Evolutionary conservation across 352 stramenopile species (phyloP).

Genomic region (Pythium guiyangense): DNA sequence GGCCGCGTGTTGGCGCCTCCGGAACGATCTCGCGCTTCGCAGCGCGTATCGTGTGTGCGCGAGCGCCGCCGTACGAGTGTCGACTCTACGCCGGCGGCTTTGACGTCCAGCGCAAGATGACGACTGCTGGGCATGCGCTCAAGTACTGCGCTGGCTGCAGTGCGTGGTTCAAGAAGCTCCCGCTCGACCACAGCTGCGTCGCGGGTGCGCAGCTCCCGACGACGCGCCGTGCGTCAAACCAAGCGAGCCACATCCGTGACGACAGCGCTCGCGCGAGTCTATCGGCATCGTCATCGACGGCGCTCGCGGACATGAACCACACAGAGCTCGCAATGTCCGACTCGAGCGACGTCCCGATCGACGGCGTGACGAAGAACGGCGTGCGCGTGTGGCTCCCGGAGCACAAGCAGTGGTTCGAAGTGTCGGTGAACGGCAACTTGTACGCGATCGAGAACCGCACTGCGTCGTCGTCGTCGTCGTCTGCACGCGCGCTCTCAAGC

Average conservation of each 20-base stretch:
- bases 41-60: slow-evolving; percentile 55
- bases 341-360: slow-evolving; percentile 37
- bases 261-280: not conserved
- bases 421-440: slow-evolving; percentile 74
- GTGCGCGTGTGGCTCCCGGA: slow-evolving; percentile 76
- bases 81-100: slow-evolving; percentile 69
- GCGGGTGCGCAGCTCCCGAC: not conserved
- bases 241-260: slow-evolving; percentile 1
- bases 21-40: slow-evolving; percentile 76
- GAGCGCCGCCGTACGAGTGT: slow-evolving; percentile 57
- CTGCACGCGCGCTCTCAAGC: slow-evolving; percentile 2
- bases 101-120: slow-evolving; percentile 46
- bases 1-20: slow-evolving; percentile 61
- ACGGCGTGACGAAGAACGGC: slow-evolving; percentile 80
- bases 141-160: slow-evolving; percentile 53
- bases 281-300: not conserved
- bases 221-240: not conserved
- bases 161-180: slow-evolving; percentile 48
- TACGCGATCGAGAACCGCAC: slow-evolving; percentile 56
- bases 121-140: slow-evolving; percentile 53
- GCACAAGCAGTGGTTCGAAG: slow-evolving; percentile 70
- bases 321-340: slow-evolving; percentile 34
- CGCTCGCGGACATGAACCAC: slow-evolving; percentile 26
- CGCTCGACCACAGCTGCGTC: slow-evolving; percentile 41
- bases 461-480: slow-evolving; percentile 11